Evolutionary conservation across 441 rosid species (phyloP).

Genomic region (Populus trichocarpa): DNA sequence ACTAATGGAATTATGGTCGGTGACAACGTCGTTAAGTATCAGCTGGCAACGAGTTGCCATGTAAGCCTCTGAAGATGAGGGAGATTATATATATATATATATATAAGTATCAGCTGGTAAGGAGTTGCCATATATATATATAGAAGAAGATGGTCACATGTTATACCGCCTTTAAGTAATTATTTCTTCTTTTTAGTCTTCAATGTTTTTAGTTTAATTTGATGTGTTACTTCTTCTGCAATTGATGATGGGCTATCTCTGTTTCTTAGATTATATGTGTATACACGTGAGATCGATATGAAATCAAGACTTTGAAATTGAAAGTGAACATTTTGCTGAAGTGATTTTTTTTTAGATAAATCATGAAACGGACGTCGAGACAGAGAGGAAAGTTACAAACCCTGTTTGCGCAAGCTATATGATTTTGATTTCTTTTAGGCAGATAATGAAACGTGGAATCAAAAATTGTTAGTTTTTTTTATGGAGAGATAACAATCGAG

Average conservation of each 20-base stretch:
- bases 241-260: conserved; percentile 5
- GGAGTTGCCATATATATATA: neutral
- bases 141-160: conserved; percentile 20
- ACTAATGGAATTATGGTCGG: conserved; percentile 40
- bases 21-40: conserved; percentile 58
- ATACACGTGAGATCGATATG: neutral
- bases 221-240: neutral
- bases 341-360: conserved; percentile 1
- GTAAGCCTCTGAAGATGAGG: conserved; percentile 47
- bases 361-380: neutral
- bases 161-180: conserved; percentile 28
- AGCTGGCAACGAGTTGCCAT: conserved; percentile 44
- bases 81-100: neutral
- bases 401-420: neutral
- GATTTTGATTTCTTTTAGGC: neutral
- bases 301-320: conserved; percentile 8
- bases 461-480: neutral
- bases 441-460: neutral
- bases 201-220: neutral
- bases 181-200: neutral
- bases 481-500: conserved; percentile 12
- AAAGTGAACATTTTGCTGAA: conserved; percentile 26
- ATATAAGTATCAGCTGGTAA: too few relatives aligned
- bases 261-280: neutral
- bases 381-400: conserved; percentile 12